A percentile compares a stretch with the other conserved stretches of the same genome.
Evolutionary conservation across 805 yeast species (phyloP).

Genomic region (Ogataea sp.): DNA sequence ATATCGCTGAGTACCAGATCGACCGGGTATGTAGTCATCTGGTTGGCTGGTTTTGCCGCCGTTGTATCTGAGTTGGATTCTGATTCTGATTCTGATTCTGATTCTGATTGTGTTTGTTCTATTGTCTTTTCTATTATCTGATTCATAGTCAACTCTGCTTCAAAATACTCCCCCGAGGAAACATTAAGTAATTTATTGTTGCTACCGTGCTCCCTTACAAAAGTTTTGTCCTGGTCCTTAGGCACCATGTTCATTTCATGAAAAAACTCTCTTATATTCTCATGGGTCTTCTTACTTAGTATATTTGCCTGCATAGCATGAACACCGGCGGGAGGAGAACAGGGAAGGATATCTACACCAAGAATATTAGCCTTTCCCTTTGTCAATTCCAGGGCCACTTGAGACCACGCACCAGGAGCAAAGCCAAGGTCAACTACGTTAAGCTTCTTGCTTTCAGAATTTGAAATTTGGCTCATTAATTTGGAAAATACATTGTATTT

Average conservation of each 20-base stretch:
- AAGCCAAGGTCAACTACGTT: constrained; percentile 82
- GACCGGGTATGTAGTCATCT: too few species aligned
- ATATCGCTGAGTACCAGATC: constrained; percentile 74
- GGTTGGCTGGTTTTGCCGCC: too few species aligned
- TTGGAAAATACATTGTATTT: constrained; percentile 46
- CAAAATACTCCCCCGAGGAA: neutral
- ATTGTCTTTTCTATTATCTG: neutral
- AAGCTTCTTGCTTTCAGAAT: too few species aligned
- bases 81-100: neutral
- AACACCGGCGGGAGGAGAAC: constrained; percentile 75
- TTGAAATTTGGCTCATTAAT: constrained; percentile 22
- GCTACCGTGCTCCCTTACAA: too few species aligned
- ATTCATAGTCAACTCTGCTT: neutral
- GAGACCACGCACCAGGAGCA: constrained; percentile 96
- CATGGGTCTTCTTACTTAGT: constrained; percentile 58
- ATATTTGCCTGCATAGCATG: constrained; percentile 83
- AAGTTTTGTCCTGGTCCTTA: too few species aligned
- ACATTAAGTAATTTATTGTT: neutral
- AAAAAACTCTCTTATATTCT: constrained; percentile 44
- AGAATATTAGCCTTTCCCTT: constrained; percentile 46
- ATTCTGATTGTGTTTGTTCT: too few species aligned
- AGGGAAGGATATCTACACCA: constrained; percentile 78
- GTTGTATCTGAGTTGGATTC: too few species aligned
- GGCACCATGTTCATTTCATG: constrained; percentile 2
- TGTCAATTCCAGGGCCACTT: constrained; percentile 58